These are phyloP conservation scores for Murraya koenigii DNA, from an alignment of 345 rosid species.

Conservation along the genomic window DNA sequence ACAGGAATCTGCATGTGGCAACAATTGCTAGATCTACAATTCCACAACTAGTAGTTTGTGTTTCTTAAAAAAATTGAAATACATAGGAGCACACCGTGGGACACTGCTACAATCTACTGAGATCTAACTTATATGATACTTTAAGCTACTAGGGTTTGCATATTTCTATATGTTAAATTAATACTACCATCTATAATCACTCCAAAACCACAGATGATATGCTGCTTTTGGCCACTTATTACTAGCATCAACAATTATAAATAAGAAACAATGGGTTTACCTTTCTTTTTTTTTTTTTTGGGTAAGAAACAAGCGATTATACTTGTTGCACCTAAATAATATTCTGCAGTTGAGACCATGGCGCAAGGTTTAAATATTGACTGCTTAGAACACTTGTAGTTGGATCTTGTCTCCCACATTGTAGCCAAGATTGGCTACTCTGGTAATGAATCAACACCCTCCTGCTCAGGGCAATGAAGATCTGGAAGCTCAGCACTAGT, in stretches of 20 bases:
- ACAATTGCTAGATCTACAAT: not conserved
- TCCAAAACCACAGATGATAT: constrained; percentile 11
- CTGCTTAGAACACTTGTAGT: not conserved
- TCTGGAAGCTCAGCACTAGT: constrained; percentile 33
- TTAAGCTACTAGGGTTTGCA: not conserved
- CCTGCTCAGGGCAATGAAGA: constrained; percentile 6
- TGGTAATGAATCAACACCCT: constrained; percentile 14
- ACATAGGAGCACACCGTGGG: too few relatives aligned
- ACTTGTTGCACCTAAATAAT: not conserved
- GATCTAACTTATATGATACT: not conserved
- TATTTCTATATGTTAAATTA: not conserved
- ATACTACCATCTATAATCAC: constrained; percentile 7
- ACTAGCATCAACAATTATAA: not conserved
- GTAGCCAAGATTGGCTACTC: not conserved
- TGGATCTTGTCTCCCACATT: not conserved
- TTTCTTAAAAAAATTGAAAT: too few relatives aligned
- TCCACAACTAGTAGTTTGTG: too few relatives aligned
- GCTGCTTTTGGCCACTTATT: too few relatives aligned
- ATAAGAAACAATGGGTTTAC: not conserved
- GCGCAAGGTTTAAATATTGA: not conserved
- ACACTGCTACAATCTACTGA: too few relatives aligned
- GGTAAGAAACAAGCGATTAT: too few relatives aligned
- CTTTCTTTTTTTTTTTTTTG: too few relatives aligned
- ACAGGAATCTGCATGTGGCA: not conserved
- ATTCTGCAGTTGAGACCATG: not conserved